phyloP scores from a whole-genome alignment of 164 flowering plant species.

The Magnolia officinalis region DNA sequence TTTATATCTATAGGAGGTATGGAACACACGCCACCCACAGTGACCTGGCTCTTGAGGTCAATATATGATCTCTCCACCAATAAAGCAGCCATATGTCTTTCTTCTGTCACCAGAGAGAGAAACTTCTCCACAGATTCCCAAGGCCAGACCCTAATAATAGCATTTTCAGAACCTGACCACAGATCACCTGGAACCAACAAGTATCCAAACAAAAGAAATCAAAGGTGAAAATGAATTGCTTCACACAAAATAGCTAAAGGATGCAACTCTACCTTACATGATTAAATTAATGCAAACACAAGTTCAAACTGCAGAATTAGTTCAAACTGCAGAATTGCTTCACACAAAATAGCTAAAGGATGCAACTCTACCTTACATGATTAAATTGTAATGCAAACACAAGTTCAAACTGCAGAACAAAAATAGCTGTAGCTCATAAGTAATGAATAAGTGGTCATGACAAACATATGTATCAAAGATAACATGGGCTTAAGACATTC shows the following conservation, averaged over 20 bases:
- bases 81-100: slow-evolving; percentile 83
- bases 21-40: slow-evolving; percentile 63
- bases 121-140: slow-evolving; percentile 92
- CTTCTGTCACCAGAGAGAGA: slow-evolving; percentile 55
- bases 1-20: slow-evolving; percentile 68
- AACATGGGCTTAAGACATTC: not conserved
- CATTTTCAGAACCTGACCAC: slow-evolving; percentile 95
- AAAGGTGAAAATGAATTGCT: not conserved
- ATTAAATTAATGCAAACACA: not conserved
- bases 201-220: slow-evolving; percentile 2
- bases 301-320: too few species aligned
- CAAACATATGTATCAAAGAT: not conserved
- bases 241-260: not conserved
- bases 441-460: not conserved
- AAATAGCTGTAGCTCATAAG: not conserved
- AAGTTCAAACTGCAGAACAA: not conserved
- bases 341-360: not conserved
- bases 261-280: not conserved
- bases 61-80: slow-evolving; percentile 76
- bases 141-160: slow-evolving; percentile 78
- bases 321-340: too few species aligned
- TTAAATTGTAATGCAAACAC: not conserved
- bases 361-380: not conserved
- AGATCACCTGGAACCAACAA: slow-evolving; percentile 65
- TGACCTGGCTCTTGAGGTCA: slow-evolving; percentile 73